Conservation (phyloP, 2,329 filamentous ascomycete genomes). For the Cytospora chrysosperma region DNA sequence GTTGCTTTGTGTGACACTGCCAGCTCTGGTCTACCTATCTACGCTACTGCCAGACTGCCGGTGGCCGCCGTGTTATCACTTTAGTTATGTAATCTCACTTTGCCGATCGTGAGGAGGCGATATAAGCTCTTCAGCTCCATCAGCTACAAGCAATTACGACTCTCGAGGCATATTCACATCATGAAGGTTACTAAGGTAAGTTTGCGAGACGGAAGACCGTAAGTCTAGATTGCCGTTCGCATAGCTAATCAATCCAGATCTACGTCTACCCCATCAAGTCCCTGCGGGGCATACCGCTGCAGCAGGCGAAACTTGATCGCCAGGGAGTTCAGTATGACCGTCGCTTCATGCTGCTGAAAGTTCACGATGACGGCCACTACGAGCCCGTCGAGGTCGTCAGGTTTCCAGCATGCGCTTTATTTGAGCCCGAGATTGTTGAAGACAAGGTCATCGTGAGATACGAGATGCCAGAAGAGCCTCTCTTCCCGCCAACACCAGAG, state of each 20-base stretch:
- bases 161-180: background rate
- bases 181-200: conserved; percentile 22
- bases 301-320: conserved; percentile 53
- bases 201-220: too few relatives aligned
- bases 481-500: conserved; percentile 39
- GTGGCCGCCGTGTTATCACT: background rate
- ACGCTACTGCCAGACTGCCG: background rate
- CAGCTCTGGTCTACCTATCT: too few relatives aligned
- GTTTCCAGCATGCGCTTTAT: conserved; percentile 62
- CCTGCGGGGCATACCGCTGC: conserved; percentile 59
- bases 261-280: conserved; percentile 75
- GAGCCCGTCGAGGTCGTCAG: conserved; percentile 60
- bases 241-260: conserved; percentile 43
- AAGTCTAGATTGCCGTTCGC: too few relatives aligned
- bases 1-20: background rate
- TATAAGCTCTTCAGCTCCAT: background rate
- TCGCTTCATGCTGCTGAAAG: conserved; percentile 66
- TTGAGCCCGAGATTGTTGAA: conserved; percentile 54
- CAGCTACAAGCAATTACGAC: background rate
- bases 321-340: conserved; percentile 67
- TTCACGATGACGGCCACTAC: conserved; percentile 41
- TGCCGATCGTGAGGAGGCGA: conserved; percentile 1
- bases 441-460: conserved; percentile 45
- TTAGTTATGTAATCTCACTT: background rate
- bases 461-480: conserved; percentile 37